Evolutionary conservation across 345 rosid genomes (phyloP).

Genomic region (Hypericum perforatum): DNA sequence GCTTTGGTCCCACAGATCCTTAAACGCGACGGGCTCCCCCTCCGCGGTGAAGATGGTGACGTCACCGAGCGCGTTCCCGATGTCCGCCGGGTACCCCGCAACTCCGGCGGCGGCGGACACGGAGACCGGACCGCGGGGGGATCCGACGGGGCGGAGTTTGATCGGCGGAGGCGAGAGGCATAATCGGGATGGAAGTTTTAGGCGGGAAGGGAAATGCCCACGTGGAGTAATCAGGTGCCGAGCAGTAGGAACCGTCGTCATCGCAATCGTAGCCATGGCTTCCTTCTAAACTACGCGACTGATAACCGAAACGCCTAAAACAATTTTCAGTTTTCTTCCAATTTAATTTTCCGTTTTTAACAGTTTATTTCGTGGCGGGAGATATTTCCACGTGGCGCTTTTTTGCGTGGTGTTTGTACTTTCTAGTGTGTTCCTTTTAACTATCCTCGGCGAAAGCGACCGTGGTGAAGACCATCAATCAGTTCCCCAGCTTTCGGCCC

Average conservation of each 20-base stretch:
- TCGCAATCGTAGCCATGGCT: no score
- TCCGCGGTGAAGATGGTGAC: conserved; percentile 51
- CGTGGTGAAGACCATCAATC: no score
- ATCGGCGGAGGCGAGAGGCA: neutral
- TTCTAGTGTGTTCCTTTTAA: no score
- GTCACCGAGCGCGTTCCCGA: conserved; percentile 49
- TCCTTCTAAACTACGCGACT: no score
- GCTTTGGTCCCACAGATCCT: conserved; percentile 80
- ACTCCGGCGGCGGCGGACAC: conserved; percentile 24
- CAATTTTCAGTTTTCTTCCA: no score
- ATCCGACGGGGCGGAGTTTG: neutral
- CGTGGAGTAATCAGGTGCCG: no score
- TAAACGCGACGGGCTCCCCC: conserved; percentile 48
- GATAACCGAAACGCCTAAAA: conserved; percentile 12
- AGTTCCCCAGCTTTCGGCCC: no score
- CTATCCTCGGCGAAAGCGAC: no score
- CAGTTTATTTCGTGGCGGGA: conserved; percentile 3
- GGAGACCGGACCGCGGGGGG: neutral
- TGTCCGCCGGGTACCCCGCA: conserved; percentile 18
- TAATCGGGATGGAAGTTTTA: neutral
- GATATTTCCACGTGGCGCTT: neutral
- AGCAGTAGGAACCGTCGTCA: no score
- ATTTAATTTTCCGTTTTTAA: no score
- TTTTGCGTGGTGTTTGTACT: no score
- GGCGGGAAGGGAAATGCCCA: neutral